Conservation (phyloP, 257 asterid species). For the Solanum etuberosum region DNA sequence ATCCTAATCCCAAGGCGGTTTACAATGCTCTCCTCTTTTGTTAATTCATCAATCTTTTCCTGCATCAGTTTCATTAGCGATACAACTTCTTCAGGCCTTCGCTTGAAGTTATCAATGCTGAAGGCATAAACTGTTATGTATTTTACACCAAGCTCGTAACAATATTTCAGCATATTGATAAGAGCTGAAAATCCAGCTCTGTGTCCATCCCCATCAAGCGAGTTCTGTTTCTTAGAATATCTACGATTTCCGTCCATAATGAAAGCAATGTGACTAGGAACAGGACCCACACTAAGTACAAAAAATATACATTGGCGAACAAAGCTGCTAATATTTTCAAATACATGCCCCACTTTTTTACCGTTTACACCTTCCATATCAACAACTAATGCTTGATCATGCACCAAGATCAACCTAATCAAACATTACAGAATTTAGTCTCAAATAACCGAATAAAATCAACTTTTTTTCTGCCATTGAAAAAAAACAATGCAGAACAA, state of each 20-base stretch:
- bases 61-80: constrained; percentile 61
- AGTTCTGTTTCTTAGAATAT: constrained; percentile 43
- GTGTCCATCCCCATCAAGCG: constrained; percentile 54
- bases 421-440: not conserved
- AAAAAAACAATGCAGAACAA: not conserved
- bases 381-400: not conserved
- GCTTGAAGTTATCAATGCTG: constrained; percentile 72
- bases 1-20: constrained; percentile 57
- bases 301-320: constrained; percentile 11
- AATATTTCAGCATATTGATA: constrained; percentile 47
- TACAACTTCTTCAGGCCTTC: constrained; percentile 71
- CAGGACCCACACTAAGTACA: constrained; percentile 44
- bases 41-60: constrained; percentile 57
- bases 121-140: constrained; percentile 63
- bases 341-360: not conserved
- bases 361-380: constrained; percentile 4
- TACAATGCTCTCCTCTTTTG: constrained; percentile 44
- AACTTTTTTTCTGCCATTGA: not conserved
- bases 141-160: constrained; percentile 53
- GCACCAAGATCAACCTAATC: constrained; percentile 3
- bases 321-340: not conserved
- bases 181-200: constrained; percentile 45
- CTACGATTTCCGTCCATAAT: constrained; percentile 87
- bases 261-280: constrained; percentile 66
- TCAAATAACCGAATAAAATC: not conserved